phyloP scores from a whole-genome alignment of 2,329 filamentous ascomycete genomes.

The Blastomyces parvus region DNA sequence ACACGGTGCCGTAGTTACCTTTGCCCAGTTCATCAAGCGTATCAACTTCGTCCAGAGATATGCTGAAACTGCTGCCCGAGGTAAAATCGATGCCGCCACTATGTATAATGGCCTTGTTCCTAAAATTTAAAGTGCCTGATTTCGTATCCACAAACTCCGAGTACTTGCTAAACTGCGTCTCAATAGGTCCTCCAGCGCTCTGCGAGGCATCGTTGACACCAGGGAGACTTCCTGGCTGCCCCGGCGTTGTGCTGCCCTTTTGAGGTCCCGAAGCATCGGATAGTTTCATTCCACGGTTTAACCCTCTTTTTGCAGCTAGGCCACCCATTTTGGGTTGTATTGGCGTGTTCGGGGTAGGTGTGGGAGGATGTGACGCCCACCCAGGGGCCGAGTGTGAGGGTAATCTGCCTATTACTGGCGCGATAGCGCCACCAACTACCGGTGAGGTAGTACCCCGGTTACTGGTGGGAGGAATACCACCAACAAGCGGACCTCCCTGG shows the following conservation, averaged over 20 bases:
- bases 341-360: conserved; percentile 34
- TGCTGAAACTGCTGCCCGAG: conserved; percentile 79
- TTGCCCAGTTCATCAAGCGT: conserved; percentile 89
- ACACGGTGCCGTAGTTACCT: conserved; percentile 96
- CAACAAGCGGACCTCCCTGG: conserved; percentile 5
- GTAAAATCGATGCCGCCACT: conserved; percentile 86
- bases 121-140: conserved; percentile 83
- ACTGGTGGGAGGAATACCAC: conserved; percentile 7
- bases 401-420: conserved; percentile 12
- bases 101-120: conserved; percentile 83
- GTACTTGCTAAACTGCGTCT: conserved; percentile 55
- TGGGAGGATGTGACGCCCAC: conserved; percentile 14
- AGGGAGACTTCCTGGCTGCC: background rate
- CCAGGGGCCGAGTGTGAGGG: conserved; percentile 21
- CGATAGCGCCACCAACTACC: conserved; percentile 8
- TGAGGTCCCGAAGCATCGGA: conserved; percentile 36
- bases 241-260: conserved; percentile 9
- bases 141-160: conserved; percentile 83
- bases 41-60: conserved; percentile 92
- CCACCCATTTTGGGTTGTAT: conserved; percentile 36
- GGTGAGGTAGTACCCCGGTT: background rate
- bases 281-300: conserved; percentile 40
- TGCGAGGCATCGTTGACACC: background rate
- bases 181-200: conserved; percentile 17
- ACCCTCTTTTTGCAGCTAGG: conserved; percentile 38